Evolutionary conservation across 2,329 filamentous ascomycete genomes (phyloP).

Genomic region (Cytospora paraplurivora): DNA sequence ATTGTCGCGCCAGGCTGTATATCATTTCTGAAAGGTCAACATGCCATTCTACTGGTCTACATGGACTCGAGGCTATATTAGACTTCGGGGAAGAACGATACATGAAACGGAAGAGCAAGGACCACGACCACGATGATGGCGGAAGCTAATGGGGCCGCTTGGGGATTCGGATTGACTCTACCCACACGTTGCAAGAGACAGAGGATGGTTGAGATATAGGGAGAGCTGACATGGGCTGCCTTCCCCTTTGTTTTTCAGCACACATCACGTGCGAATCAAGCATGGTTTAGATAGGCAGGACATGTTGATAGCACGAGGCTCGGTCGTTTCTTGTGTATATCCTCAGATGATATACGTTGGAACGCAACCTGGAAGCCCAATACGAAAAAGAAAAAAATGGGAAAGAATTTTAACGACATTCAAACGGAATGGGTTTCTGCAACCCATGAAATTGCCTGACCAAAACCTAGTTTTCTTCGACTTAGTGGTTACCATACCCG

Average conservation of each 20-base stretch:
- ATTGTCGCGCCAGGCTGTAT: background rate
- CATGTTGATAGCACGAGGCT: background rate
- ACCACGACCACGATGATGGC: background rate
- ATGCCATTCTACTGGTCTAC: background rate
- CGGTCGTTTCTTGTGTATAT: background rate
- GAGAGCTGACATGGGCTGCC: background rate
- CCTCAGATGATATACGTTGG: conserved; percentile 14
- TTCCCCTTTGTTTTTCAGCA: conserved; percentile 3
- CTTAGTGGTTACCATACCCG: background rate
- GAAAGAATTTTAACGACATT: background rate
- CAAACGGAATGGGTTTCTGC: background rate
- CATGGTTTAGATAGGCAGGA: conserved; percentile 7
- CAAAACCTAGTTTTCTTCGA: too few relatives aligned
- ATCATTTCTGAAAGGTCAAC: background rate
- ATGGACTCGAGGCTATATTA: background rate
- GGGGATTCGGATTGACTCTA: background rate
- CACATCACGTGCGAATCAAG: background rate
- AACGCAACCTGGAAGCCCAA: background rate
- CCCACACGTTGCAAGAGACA: background rate
- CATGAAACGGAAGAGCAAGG: background rate
- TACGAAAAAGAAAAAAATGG: conserved; percentile 1
- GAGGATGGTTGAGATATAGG: background rate
- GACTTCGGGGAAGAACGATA: background rate
- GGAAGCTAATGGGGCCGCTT: background rate
- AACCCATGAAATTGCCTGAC: background rate